Conservation (phyloP, 495 filamentous ascomycete species). For the Cenococcum geophilum region DNA sequence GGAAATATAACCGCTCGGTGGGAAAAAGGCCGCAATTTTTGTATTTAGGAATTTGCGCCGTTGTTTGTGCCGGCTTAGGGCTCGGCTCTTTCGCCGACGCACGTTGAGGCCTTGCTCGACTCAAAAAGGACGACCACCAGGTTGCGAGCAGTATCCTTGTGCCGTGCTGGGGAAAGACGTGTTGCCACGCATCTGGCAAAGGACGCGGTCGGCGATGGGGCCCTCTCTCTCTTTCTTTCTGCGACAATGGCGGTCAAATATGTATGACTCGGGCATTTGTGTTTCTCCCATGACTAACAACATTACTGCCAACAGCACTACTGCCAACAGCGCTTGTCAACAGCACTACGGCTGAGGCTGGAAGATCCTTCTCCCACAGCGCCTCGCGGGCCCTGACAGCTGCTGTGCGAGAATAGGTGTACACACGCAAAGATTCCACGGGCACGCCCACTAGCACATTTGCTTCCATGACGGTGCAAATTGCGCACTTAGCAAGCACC, state of each 20-base stretch:
- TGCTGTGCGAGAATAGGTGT: not conserved
- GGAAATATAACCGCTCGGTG: not conserved
- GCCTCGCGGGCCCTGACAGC: not conserved
- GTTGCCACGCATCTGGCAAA: not conserved
- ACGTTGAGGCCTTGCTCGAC: not conserved
- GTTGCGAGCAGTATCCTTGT: not conserved
- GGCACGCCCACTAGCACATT: not conserved
- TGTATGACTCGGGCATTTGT: no score
- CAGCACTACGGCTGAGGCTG: no score
- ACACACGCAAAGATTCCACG: no score
- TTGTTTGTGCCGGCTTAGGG: conserved; percentile 24
- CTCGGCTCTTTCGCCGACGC: conserved; percentile 11
- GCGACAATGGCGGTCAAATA: no score
- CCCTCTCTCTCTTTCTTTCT: no score
- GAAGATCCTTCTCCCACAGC: no score
- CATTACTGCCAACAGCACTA: no score
- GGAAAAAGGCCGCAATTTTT: conserved; percentile 24
- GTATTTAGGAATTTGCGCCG: not conserved
- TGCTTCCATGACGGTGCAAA: no score
- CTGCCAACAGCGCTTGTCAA: no score
- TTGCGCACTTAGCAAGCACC: no score
- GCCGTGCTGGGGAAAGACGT: not conserved
- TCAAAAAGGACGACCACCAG: not conserved
- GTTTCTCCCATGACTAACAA: no score
- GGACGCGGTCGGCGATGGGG: not conserved